A percentile compares a stretch with the other conserved stretches of the same genome.
Conservation (phyloP, 768 basidiomycete genomes). For the Krasilnikovozyma curviuscula region DNA sequence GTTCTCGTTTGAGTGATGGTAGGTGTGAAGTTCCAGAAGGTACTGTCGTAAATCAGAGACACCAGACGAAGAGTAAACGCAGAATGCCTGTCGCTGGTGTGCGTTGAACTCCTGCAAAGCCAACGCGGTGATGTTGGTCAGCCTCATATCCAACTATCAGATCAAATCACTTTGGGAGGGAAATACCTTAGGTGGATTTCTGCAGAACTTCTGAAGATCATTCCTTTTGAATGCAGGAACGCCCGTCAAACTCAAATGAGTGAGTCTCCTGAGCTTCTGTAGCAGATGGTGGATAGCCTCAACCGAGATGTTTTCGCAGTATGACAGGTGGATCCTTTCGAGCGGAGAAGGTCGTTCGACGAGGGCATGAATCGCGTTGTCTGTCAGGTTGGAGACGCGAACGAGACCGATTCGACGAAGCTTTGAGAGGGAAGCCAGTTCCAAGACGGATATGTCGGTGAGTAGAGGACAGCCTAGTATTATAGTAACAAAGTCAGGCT, state of each 20-base stretch:
- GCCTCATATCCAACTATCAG: neutral
- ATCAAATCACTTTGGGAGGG: too few species aligned
- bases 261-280: slow-evolving; percentile 69
- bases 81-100: slow-evolving; percentile 73
- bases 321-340: slow-evolving; percentile 89
- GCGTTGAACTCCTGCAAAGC: slow-evolving; percentile 65
- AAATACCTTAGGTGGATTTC: slow-evolving; percentile 63
- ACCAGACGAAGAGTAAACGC: slow-evolving; percentile 88
- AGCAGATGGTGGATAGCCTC: slow-evolving; percentile 78
- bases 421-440: slow-evolving; percentile 66
- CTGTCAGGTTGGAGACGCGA: slow-evolving; percentile 76
- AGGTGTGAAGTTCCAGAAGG: too few species aligned
- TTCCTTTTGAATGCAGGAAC: slow-evolving; percentile 69
- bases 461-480: slow-evolving; percentile 56
- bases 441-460: slow-evolving; percentile 86
- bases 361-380: slow-evolving; percentile 75
- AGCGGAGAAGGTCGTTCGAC: slow-evolving; percentile 67
- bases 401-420: slow-evolving; percentile 88
- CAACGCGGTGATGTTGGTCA: neutral
- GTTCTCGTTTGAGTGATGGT: too few species aligned
- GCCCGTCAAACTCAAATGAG: slow-evolving; percentile 94
- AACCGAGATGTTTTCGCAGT: slow-evolving; percentile 87
- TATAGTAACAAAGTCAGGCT: neutral
- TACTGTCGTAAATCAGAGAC: slow-evolving; percentile 63
- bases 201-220: slow-evolving; percentile 75